Percentiles rank a stretch among this genome's conserved stretches.
phyloP scores from a whole-genome alignment of 139 green algal genomes.

The Chlorella sp. region DNA sequence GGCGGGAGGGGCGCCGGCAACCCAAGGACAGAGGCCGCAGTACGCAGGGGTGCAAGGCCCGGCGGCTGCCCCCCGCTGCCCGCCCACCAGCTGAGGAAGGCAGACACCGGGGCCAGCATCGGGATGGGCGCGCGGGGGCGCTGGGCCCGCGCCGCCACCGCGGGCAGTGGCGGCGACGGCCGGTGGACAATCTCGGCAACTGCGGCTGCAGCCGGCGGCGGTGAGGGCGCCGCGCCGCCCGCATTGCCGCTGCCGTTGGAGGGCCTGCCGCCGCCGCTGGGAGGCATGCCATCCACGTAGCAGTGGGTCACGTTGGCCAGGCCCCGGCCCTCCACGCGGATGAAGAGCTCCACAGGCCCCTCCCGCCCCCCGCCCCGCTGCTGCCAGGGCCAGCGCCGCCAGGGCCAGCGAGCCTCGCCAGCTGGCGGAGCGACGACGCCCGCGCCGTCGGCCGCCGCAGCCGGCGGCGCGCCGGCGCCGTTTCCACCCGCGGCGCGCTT shows the following conservation, averaged over 20 bases:
- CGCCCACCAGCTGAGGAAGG: slow-evolving; percentile 29
- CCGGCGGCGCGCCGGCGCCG: neutral
- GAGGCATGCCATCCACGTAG: slow-evolving; percentile 16
- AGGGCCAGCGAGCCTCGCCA: slow-evolving; percentile 12
- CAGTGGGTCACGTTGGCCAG: slow-evolving; percentile 16
- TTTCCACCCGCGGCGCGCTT: neutral
- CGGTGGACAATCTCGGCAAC: slow-evolving; percentile 3
- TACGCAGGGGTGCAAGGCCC: neutral
- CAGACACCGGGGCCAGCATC: neutral
- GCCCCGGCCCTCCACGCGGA: slow-evolving; percentile 31
- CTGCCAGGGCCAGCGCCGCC: neutral
- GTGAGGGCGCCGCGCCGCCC: neutral
- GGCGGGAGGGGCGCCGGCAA: too few relatives aligned
- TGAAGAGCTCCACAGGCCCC: slow-evolving; percentile 15
- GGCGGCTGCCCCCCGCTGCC: too few relatives aligned
- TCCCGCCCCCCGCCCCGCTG: neutral
- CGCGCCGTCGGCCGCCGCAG: neutral
- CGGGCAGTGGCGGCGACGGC: neutral
- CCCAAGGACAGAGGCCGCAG: neutral
- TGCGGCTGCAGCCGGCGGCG: neutral
- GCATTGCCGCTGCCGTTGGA: neutral
- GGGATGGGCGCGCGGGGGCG: neutral
- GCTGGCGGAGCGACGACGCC: neutral
- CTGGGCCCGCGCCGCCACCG: neutral
- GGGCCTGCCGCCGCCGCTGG: neutral